Percentiles rank a stretch among this genome's conserved stretches.
Evolutionary conservation across 495 filamentous ascomycete species (phyloP).

Genomic region (Aspergillus funiculosus): DNA sequence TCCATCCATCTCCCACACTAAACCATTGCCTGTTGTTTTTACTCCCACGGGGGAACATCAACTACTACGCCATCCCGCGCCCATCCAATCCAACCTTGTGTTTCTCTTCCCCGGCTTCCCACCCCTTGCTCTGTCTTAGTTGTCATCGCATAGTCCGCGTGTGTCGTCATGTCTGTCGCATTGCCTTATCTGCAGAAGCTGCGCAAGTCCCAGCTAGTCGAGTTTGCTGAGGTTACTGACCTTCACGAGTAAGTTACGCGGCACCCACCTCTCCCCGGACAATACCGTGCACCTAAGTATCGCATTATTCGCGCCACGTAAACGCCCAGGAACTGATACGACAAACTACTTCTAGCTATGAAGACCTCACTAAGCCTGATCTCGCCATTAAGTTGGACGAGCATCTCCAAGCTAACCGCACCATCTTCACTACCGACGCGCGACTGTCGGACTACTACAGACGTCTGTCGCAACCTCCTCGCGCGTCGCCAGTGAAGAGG

Average conservation of each 20-base stretch:
- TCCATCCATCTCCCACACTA: too few species aligned
- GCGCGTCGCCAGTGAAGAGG: slow-evolving; percentile 70
- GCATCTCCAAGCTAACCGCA: slow-evolving; percentile 60
- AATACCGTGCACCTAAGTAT: slow-evolving; percentile 7
- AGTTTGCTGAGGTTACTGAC: slow-evolving; percentile 67
- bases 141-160: slow-evolving; percentile 44
- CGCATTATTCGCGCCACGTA: background rate
- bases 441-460: slow-evolving; percentile 71
- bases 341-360: slow-evolving; percentile 48
- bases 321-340: background rate
- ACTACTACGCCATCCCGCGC: background rate
- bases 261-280: slow-evolving; percentile 7
- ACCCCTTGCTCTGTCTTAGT: slow-evolving; percentile 24
- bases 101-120: background rate
- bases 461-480: slow-evolving; percentile 48
- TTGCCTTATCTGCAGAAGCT: slow-evolving; percentile 74
- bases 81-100: background rate
- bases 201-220: slow-evolving; percentile 74
- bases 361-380: slow-evolving; percentile 71
- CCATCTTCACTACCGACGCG: slow-evolving; percentile 54
- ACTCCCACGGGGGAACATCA: too few species aligned
- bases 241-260: slow-evolving; percentile 59
- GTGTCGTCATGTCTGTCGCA: slow-evolving; percentile 46
- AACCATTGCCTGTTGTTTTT: too few species aligned
- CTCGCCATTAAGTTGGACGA: slow-evolving; percentile 71